Evolutionary conservation across 2,329 filamentous ascomycete genomes (phyloP).

Genomic region (Lecanicillium sp.): DNA sequence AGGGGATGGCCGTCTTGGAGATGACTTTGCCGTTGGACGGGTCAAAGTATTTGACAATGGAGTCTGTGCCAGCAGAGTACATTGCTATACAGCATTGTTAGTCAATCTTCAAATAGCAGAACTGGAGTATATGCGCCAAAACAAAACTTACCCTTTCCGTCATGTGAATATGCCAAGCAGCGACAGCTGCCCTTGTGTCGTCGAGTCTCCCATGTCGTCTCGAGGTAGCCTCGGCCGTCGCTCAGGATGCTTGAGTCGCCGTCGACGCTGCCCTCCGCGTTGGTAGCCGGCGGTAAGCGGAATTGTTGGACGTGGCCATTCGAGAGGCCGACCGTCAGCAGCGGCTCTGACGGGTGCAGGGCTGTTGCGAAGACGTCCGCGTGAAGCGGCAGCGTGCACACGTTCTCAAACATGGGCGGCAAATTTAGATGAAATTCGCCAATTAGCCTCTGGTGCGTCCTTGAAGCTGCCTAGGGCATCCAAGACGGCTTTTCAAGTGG

Average conservation of each 20-base stretch:
- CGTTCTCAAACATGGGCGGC: constrained; percentile 74
- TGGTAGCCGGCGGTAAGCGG: constrained; percentile 52
- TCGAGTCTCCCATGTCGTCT: constrained; percentile 77
- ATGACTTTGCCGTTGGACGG: constrained; percentile 58
- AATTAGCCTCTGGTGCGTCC: too few species aligned
- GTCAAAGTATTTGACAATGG: constrained; percentile 50
- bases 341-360: constrained; percentile 73
- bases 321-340: constrained; percentile 79
- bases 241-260: constrained; percentile 42
- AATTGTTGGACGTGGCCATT: constrained; percentile 82
- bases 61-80: constrained; percentile 58
- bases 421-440: not conserved
- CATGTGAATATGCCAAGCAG: constrained; percentile 67
- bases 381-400: constrained; percentile 80
- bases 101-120: too few species aligned
- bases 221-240: constrained; percentile 66
- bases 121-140: too few species aligned
- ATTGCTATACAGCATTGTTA: constrained; percentile 31
- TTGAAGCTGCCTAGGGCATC: too few species aligned
- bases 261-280: constrained; percentile 43
- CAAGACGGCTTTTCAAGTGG: too few species aligned
- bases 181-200: constrained; percentile 94
- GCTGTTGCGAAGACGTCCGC: constrained; percentile 85
- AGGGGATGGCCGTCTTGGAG: constrained; percentile 75
- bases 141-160: constrained; percentile 61